Evolutionary conservation across 2,329 filamentous ascomycete genomes (phyloP), one percentile per base, ranked within the genome.

Genomic region (Cercospora sp.): DNA sequence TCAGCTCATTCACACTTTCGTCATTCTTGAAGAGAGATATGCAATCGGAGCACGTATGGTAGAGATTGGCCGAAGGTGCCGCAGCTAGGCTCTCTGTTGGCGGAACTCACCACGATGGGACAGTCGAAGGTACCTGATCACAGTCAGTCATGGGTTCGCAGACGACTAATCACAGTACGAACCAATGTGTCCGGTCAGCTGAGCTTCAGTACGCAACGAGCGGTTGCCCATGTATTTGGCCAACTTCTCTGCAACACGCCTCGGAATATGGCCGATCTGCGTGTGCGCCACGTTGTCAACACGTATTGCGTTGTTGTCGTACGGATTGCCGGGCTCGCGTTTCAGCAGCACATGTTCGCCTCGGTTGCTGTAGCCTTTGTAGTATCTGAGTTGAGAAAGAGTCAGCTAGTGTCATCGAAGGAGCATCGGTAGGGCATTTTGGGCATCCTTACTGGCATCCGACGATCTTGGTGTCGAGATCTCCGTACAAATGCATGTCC

Each of bases 261-360:
- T 83, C 6, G 91, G 90, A 48, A 96, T 83, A 78, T 96, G 92
- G 0, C 93, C 93, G 73, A 96, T 91, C 74, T 96, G 92, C 7
- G 79, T 77, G 16, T 87, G 86, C 75, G 91, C 86, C 13, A 94
- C 91, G 77, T 95, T 96, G 73, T 91, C 85, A 1, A 96, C 87
- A 5, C 88, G 87, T 66, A 96, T 92, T 0, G 92, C 92, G 79
- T 95, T 95, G 5, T 72, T 70, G 75, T 95, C 91, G 61, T 78
- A 79, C 70, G 80, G 82, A 74, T 94, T 94, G 1, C 79, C 75
- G 1, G 90, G 89, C 75, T 94, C 90, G 75, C 91, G 83, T 39
- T 81, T 82, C 64, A 90, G 81, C 58, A 89, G 78, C 2, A 92
- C 87, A 63, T 85, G 82, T 76, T 92, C 90, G 26, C 89, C 88